Conservation (phyloP, 441 rosid genomes). For the Capsella rubella region DNA sequence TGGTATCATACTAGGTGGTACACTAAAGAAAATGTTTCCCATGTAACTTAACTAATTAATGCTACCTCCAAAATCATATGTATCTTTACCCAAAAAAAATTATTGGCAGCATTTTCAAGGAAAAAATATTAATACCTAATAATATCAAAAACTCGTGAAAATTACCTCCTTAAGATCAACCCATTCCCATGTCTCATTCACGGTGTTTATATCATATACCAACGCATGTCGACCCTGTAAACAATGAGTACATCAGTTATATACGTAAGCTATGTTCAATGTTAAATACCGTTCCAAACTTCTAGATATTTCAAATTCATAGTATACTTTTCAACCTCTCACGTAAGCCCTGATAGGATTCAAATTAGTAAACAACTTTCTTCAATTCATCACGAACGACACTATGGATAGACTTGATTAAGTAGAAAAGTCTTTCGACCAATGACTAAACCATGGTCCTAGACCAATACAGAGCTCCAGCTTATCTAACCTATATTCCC, state of each 20-base stretch:
- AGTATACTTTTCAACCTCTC: neutral
- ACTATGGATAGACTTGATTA: constrained; percentile 18
- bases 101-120: neutral
- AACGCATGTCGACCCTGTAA: constrained; percentile 83
- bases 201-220: constrained; percentile 75
- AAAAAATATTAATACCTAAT: neutral
- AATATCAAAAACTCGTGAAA: neutral
- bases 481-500: neutral
- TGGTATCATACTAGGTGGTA: constrained; percentile 6
- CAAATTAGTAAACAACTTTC: constrained; percentile 3
- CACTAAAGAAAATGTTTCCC: neutral
- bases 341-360: neutral
- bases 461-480: constrained; percentile 4
- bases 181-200: constrained; percentile 92
- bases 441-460: neutral
- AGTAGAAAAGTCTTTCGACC: constrained; percentile 2
- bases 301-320: neutral
- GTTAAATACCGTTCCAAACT: constrained; percentile 1
- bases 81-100: neutral
- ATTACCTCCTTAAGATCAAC: constrained; percentile 89
- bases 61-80: constrained; percentile 3
- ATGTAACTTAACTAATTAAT: neutral
- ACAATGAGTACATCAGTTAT: constrained; percentile 13
- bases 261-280: neutral
- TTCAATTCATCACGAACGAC: constrained; percentile 12